These are phyloP conservation scores for Blastobotrys serpentis DNA, from an alignment of 1,139 yeast species.

Conservation along the genomic window DNA sequence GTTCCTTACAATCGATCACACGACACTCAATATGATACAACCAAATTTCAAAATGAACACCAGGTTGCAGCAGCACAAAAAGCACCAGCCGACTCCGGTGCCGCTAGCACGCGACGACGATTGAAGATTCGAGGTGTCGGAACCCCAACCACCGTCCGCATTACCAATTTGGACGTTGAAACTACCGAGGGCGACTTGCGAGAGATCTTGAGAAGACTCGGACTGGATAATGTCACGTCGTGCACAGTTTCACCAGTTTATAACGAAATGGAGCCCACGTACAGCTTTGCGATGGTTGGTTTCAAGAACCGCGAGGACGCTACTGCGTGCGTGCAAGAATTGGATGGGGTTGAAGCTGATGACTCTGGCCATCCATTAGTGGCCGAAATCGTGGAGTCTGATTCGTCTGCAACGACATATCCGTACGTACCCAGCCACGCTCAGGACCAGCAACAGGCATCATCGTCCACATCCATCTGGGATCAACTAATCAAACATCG, in stretches of 20 bases:
- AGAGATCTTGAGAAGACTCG: conserved; percentile 17
- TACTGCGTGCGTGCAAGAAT: conserved; percentile 15
- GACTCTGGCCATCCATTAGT: conserved; percentile 17
- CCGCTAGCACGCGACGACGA: conserved; percentile 7
- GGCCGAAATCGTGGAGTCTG: conserved; percentile 17
- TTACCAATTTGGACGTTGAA: conserved; percentile 18
- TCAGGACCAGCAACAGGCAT: background rate
- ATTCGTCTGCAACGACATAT: background rate
- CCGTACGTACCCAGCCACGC: conserved; percentile 3
- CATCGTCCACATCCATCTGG: background rate
- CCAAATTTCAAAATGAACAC: no score
- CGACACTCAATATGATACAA: no score
- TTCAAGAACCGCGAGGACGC: conserved; percentile 22
- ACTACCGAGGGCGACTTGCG: conserved; percentile 20
- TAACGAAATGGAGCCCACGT: conserved; percentile 15
- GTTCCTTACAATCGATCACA: no score
- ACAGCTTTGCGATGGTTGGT: conserved; percentile 15
- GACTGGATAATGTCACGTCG: conserved; percentile 12
- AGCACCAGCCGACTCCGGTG: background rate
- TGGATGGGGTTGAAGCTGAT: conserved; percentile 21
- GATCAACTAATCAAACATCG: background rate
- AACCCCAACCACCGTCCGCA: conserved; percentile 20
- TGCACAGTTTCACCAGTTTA: conserved; percentile 17
- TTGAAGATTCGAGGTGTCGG: conserved; percentile 21
- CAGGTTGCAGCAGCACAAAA: background rate